phyloP scores from a whole-genome alignment of 371 early-diverging fungal genomes.

The Mucor velutinosus region DNA sequence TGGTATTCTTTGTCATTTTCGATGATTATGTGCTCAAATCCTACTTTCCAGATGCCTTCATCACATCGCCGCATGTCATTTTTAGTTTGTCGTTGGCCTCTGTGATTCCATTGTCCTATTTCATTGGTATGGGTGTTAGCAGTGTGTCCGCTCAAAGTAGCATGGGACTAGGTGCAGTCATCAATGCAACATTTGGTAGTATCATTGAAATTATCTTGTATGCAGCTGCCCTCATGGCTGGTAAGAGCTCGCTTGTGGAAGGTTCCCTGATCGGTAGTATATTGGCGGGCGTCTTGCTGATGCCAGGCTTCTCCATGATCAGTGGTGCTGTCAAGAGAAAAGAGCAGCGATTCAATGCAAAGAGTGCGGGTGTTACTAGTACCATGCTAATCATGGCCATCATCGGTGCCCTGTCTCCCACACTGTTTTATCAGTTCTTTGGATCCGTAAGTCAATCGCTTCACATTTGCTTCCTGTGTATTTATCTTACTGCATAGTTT shows the following conservation, averaged over 20 bases:
- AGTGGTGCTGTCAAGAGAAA: slow-evolving; percentile 90
- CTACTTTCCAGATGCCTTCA: slow-evolving; percentile 46
- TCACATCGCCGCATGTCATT: slow-evolving; percentile 69
- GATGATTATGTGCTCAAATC: slow-evolving; percentile 80
- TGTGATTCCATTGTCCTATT: slow-evolving; percentile 91
- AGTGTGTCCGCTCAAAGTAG: slow-evolving; percentile 95
- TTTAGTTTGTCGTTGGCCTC: slow-evolving; percentile 81
- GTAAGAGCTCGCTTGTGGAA: slow-evolving; percentile 88
- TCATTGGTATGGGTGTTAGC: slow-evolving; percentile 96
- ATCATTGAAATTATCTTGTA: slow-evolving; percentile 95
- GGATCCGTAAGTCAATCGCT: slow-evolving; percentile 60
- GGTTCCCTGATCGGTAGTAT: slow-evolving; percentile 93
- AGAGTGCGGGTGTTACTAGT: slow-evolving; percentile 92
- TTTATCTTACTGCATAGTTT: slow-evolving; percentile 41
- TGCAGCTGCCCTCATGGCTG: slow-evolving; percentile 83
- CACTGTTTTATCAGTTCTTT: slow-evolving; percentile 91
- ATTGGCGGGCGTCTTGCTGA: slow-evolving; percentile 83
- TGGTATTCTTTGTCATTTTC: slow-evolving; percentile 78
- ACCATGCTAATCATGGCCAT: slow-evolving; percentile 95
- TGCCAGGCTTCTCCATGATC: slow-evolving; percentile 95
- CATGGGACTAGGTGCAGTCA: slow-evolving; percentile 90
- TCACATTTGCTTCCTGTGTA: not conserved
- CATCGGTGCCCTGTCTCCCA: slow-evolving; percentile 93
- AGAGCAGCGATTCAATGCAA: slow-evolving; percentile 93
- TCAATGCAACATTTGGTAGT: slow-evolving; percentile 97